Conservation (phyloP, 2,329 filamentous ascomycete genomes). For the Diaporthe sp. region DNA sequence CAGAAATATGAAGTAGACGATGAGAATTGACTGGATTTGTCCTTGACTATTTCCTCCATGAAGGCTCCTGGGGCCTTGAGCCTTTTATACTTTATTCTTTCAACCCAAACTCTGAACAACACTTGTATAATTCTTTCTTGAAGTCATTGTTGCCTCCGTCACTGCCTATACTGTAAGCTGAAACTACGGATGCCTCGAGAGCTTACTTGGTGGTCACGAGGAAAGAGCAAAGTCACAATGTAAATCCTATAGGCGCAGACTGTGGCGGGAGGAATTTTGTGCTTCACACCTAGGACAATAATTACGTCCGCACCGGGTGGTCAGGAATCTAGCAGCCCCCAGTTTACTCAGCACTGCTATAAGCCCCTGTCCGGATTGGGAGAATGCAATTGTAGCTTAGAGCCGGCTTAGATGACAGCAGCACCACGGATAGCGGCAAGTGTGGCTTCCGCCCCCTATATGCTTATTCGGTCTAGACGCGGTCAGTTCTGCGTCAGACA, state of each 20-base stretch:
- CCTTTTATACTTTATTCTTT: not conserved
- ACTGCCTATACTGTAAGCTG: not conserved
- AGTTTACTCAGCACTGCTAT: not conserved
- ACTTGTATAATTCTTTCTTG: not conserved
- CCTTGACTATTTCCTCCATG: too few species aligned
- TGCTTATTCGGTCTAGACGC: conserved; percentile 8
- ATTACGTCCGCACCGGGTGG: not conserved
- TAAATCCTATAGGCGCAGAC: conserved; percentile 2
- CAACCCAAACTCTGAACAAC: not conserved
- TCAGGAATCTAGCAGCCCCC: not conserved
- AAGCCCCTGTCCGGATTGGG: conserved; percentile 6
- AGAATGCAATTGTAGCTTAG: not conserved
- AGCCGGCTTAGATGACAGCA: not conserved
- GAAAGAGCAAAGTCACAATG: not conserved
- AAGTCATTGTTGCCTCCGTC: not conserved
- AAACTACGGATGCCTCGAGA: not conserved
- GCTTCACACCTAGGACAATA: not conserved
- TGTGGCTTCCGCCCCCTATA: not conserved
- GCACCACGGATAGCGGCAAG: not conserved
- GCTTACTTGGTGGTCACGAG: not conserved
- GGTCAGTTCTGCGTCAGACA: not conserved
- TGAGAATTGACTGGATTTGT: not conserved
- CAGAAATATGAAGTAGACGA: not conserved
- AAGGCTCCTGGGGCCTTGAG: not conserved
- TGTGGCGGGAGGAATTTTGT: not conserved